Evolutionary conservation across 2,329 filamentous ascomycete species (phyloP), one percentile per base, ranked within the genome.

Genomic region (Thielaviopsis ethacetica): DNA sequence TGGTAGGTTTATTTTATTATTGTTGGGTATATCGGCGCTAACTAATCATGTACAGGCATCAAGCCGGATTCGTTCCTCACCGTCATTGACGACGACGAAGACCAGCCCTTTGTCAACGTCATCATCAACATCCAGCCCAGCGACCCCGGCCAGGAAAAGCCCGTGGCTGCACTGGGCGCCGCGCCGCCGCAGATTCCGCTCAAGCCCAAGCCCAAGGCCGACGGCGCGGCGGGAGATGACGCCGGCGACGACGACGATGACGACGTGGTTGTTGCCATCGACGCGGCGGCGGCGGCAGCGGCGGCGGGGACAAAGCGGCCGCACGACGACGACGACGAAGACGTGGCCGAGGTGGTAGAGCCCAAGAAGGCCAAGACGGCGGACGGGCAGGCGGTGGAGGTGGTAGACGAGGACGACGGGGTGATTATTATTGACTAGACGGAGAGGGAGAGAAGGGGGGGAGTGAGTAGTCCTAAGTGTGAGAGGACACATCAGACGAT

Each of bases 11-110:
- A 5, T 30, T 44, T 62, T 41, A 54, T 47, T 19, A 24, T 24
- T 17, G 44, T 26, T 12, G 4, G 26, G 26, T 41, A 15, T 7
- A 15, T 9, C 22, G 47, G 10, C 27, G 30, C 66, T 68, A 67
- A 69, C 62, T 21, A 50, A 49, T 4, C 26, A 12, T 17, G 52
- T 62, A 62, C 62, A 83, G 80, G 85, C 12, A 81, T 96, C 65
- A 79, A 79, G 60, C 75, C 79, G 24, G 86, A 86, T 63, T 84
- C 79, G 57, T 91, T 94, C 68, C 71, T 97, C 63, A 94, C 88
- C 0, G 74, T 97, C 57, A 83, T 86, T n/a, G 93, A 94, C 59
- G 86, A 89, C 53, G 86, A 91, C 57, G 85, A 88, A 50, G 77
- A 85, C 0, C 76, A 81, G 54, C 78, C 86, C 0, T 84, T 86